Conservation (phyloP, 75 land plant genomes). For the Picea glauca region DNA sequence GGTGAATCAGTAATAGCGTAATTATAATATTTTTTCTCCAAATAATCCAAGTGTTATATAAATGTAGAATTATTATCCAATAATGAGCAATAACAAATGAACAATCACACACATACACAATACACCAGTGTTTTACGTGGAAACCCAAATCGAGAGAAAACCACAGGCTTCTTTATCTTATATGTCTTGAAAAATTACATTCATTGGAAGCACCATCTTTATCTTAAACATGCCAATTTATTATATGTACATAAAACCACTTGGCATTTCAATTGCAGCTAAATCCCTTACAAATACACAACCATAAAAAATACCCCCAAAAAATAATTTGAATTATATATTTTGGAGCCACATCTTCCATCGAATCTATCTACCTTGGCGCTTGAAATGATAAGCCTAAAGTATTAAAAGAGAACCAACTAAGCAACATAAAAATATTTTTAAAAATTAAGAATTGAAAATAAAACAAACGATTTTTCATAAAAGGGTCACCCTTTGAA, state of each 20-base stretch:
- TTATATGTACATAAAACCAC: background rate
- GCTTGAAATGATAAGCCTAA: conserved; percentile 89
- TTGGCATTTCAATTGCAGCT: conserved; percentile 20
- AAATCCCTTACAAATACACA: conserved; percentile 71
- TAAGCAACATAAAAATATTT: background rate
- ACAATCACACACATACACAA: too few species aligned
- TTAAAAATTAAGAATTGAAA: conserved; percentile 3
- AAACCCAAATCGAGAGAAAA: too few species aligned
- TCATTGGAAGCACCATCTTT: too few species aligned
- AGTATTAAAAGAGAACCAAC: conserved; percentile 1
- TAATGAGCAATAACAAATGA: too few species aligned
- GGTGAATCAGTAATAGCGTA: too few species aligned
- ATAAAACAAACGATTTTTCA: background rate
- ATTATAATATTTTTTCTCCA: too few species aligned
- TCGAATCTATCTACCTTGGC: conserved; percentile 91
- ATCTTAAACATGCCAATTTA: background rate
- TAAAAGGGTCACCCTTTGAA: background rate
- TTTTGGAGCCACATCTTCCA: conserved; percentile 95
- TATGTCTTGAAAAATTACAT: too few species aligned
- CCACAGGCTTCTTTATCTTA: too few species aligned
- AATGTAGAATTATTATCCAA: too few species aligned
- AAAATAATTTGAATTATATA: conserved; percentile 69
- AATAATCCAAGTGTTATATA: too few species aligned
- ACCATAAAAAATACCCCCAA: conserved; percentile 67
- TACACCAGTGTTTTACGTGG: too few species aligned